Conservation (phyloP, 129 eudicot genomes). For the Lactuca sativa region DNA sequence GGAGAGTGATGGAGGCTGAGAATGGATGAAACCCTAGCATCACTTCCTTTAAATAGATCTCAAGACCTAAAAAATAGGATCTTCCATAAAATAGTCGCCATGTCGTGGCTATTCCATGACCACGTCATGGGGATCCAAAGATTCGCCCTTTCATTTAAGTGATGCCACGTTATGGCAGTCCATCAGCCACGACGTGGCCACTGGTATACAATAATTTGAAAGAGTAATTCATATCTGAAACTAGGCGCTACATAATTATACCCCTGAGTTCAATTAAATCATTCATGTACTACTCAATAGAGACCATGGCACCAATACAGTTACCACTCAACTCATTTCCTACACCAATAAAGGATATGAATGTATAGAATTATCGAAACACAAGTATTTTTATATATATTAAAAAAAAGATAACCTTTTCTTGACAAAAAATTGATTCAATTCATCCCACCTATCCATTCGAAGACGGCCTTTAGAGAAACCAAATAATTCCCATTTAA, state of each 20-base stretch:
- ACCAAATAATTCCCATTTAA: conserved; percentile 61
- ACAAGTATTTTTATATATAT: neutral
- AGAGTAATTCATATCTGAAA: no score
- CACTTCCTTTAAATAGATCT: no score
- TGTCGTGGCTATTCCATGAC: no score
- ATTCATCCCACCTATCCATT: conserved; percentile 86
- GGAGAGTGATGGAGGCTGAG: no score
- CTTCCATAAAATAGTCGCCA: no score
- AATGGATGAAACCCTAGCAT: no score
- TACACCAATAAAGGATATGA: conserved; percentile 25
- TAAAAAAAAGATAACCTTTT: conserved; percentile 54
- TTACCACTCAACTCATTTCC: conserved; percentile 90
- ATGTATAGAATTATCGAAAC: neutral
- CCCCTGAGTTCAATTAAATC: conserved; percentile 58
- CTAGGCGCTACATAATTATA: conserved; percentile 21
- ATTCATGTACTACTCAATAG: conserved; percentile 59
- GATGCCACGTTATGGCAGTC: no score
- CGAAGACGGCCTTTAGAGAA: conserved; percentile 72
- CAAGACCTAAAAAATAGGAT: no score
- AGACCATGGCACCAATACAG: conserved; percentile 77
- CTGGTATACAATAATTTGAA: no score
- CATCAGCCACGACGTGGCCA: no score
- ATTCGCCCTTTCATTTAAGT: no score
- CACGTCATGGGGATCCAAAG: no score
- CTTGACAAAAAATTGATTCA: conserved; percentile 59